Conservation (phyloP, 2,329 filamentous ascomycete genomes). For the Amylocarpus encephaloides region DNA sequence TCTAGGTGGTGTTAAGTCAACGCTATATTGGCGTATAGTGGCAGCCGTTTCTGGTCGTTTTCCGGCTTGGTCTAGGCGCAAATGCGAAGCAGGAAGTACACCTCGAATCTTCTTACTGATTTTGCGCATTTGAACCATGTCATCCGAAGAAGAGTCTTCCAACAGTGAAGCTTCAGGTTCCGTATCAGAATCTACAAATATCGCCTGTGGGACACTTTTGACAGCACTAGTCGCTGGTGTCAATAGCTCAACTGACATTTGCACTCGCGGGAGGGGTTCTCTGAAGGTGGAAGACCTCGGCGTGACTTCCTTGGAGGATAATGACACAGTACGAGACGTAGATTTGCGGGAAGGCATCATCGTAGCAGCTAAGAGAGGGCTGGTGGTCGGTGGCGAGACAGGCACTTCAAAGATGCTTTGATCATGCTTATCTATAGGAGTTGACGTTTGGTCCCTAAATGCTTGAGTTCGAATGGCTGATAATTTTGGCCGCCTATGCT, state of each 20-base stretch:
- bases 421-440: not conserved
- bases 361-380: slow-evolving; percentile 26
- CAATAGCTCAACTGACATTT: slow-evolving; percentile 13
- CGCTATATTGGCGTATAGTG: slow-evolving; percentile 8
- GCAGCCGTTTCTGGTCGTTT: slow-evolving; percentile 26
- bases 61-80: slow-evolving; percentile 50
- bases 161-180: slow-evolving; percentile 16
- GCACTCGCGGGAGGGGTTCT: not conserved
- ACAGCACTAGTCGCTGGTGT: slow-evolving; percentile 30
- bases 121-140: slow-evolving; percentile 24
- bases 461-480: slow-evolving; percentile 19
- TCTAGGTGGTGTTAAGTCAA: slow-evolving; percentile 17
- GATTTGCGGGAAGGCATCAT: not conserved
- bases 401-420: slow-evolving; percentile 33
- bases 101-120: slow-evolving; percentile 42
- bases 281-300: slow-evolving; percentile 11
- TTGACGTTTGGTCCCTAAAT: not conserved
- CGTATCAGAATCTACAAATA: slow-evolving; percentile 16
- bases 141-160: slow-evolving; percentile 23
- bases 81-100: slow-evolving; percentile 61
- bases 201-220: slow-evolving; percentile 13
- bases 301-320: slow-evolving; percentile 16
- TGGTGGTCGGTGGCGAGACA: slow-evolving; percentile 36
- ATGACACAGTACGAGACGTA: slow-evolving; percentile 16
- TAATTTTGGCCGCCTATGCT: slow-evolving; percentile 23